Percentiles rank a stretch among this genome's conserved stretches.
phyloP scores from a whole-genome alignment of 2,329 filamentous ascomycete genomes.

The Atkinsonella texensis region DNA sequence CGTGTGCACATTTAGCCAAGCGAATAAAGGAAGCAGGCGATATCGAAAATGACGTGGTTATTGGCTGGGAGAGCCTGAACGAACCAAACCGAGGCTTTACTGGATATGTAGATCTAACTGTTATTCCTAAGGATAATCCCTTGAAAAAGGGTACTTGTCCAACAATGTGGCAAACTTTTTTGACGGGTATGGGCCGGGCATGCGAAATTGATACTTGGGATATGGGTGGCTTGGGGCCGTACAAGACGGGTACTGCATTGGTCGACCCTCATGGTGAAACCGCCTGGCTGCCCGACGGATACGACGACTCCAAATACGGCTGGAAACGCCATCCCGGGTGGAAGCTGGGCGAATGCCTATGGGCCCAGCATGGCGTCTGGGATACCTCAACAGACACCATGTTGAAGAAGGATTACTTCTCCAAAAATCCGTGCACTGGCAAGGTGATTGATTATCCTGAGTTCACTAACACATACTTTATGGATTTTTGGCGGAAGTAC shows the following conservation, averaged over 20 bases:
- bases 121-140: conserved; percentile 76
- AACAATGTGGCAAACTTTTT: conserved; percentile 85
- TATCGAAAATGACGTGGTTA: conserved; percentile 72
- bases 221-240: conserved; percentile 84
- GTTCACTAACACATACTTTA: conserved; percentile 86
- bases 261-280: conserved; percentile 79
- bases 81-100: conserved; percentile 86
- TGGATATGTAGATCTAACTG: conserved; percentile 68
- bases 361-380: conserved; percentile 97
- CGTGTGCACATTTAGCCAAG: conserved; percentile 68
- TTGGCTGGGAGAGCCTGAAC: conserved; percentile 95
- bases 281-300: conserved; percentile 73
- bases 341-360: conserved; percentile 89
- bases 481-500: conserved; percentile 73
- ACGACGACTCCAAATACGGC: conserved; percentile 79
- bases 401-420: conserved; percentile 78
- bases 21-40: conserved; percentile 84
- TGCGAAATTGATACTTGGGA: conserved; percentile 88
- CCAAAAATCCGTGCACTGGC: conserved; percentile 62
- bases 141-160: conserved; percentile 87
- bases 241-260: conserved; percentile 71
- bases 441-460: conserved; percentile 65
- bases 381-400: conserved; percentile 67
- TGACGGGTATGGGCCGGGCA: conserved; percentile 81
- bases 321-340: conserved; percentile 81